These are phyloP conservation scores for Aureococcus anophagefferens DNA, from an alignment of 108 stramenopile species.

Conservation along the genomic window DNA sequence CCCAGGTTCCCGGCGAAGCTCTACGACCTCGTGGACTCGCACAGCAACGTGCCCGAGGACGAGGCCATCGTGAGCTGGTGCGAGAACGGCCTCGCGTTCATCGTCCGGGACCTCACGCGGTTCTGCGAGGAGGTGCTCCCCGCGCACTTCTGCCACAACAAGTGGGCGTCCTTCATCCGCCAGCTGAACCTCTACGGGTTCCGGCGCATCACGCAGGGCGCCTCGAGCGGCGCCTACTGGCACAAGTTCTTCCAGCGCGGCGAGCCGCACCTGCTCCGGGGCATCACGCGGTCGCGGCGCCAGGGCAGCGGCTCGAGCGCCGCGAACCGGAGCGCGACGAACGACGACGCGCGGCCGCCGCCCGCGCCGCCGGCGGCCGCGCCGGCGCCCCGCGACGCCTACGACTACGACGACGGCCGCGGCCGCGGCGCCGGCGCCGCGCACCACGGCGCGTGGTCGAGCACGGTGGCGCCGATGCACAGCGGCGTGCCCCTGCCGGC, in stretches of 20 bases:
- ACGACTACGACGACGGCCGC: no score
- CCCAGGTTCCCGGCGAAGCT: not conserved
- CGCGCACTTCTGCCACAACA: slow-evolving; percentile 35
- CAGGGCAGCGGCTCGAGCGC: no score
- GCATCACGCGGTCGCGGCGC: not conserved
- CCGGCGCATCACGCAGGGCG: slow-evolving; percentile 36
- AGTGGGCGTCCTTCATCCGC: slow-evolving; percentile 37
- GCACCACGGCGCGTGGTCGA: no score
- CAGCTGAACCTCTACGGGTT: slow-evolving; percentile 46
- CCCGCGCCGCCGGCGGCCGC: no score
- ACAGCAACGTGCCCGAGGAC: not conserved
- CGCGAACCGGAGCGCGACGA: no score
- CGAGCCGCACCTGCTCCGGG: slow-evolving; percentile 20
- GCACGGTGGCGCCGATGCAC: not conserved
- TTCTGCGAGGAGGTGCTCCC: slow-evolving; percentile 28
- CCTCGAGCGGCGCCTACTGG: slow-evolving; percentile 34
- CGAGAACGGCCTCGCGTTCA: not conserved
- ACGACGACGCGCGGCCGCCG: no score
- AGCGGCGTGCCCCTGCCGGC: not conserved
- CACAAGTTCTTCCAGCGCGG: slow-evolving; percentile 35
- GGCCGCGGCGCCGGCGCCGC: no score
- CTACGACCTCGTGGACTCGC: not conserved
- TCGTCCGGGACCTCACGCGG: not conserved
- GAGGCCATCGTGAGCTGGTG: not conserved
- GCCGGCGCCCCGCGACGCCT: no score